phyloP scores from a whole-genome alignment of 2,329 filamentous ascomycete genomes.

The Leptographium flavum region DNA sequence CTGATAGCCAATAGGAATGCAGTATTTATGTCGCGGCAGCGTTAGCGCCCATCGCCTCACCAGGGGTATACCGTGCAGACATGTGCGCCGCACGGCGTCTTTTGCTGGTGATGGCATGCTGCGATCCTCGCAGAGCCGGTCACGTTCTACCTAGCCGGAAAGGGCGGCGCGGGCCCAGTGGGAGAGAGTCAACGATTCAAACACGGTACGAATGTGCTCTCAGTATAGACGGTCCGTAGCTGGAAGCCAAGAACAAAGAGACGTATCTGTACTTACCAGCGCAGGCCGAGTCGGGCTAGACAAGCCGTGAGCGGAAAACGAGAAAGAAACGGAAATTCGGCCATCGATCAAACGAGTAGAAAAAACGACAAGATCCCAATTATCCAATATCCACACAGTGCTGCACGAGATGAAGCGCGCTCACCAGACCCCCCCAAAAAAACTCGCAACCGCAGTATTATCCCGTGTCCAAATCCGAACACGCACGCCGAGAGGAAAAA shows the following conservation, averaged over 20 bases:
- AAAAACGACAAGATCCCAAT: neutral
- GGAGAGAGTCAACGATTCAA: too few species aligned
- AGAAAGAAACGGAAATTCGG: slow-evolving; percentile 1
- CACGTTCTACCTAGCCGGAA: neutral
- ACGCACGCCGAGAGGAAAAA: too few species aligned
- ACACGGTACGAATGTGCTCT: too few species aligned
- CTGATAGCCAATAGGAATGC: slow-evolving; percentile 1
- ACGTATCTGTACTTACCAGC: neutral
- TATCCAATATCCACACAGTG: slow-evolving; percentile 1
- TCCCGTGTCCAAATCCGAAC: too few species aligned
- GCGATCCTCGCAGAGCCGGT: slow-evolving; percentile 1
- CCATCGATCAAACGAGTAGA: neutral
- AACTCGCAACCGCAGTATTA: neutral
- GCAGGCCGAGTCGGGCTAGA: neutral
- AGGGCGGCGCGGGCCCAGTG: neutral
- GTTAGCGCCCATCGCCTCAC: neutral
- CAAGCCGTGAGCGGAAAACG: neutral
- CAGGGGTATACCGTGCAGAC: slow-evolving; percentile 2
- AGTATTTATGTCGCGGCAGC: neutral
- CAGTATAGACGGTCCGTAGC: too few species aligned
- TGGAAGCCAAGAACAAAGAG: too few species aligned
- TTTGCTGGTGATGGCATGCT: neutral
- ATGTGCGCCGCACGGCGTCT: neutral
- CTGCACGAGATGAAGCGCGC: neutral
- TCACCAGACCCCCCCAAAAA: too few species aligned